Base-by-base conservation (phyloP, 352 stramenopile genomes). In the Phytophthora fragariae region DNA sequence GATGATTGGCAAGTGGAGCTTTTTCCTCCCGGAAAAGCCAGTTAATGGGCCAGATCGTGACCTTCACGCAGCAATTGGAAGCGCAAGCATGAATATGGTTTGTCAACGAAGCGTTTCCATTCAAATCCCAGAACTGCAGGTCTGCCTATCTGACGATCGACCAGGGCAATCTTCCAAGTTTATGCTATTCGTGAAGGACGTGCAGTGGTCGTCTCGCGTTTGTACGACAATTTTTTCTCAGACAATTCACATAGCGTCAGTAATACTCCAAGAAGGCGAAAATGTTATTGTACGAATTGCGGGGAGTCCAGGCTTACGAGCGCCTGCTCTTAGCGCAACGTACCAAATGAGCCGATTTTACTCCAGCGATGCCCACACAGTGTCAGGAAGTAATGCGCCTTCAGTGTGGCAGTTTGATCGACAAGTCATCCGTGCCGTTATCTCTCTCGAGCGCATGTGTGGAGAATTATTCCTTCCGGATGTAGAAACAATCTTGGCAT, bases 1-100 rank as follows among this genome's bases (percentile, higher is more conserved):
- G 89, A 50, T 88, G 10, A 49, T 91, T 55, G 89, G 89, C 8
- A 95, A 95, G 54, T 95, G 89, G 89, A 82, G 77, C 2, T 95
- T 91, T 46, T 93, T 94, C 62, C 52, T 93, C 24, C 87, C 85
- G 4, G 73, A 90, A 15, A 78, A 71, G 3, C 9, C 70, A 21
- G 50, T 14, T 7, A 70, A 74, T 14, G 59, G 57, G 19, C 54
- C 62, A 12, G 57, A 79, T 65, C 73, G 68, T 33, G 63, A 85
- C 69, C 57, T 84, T 12, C 61, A 85, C 54, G 41, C 77, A 55
- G 59, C 69, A 33, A 65, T 66, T 39, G 72, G 68, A 8, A 77
- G 65, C 53, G 8, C 49, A 11, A 63, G 46, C 5, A 61, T 80
- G 24, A 80, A 75, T 68, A 52, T 75, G 35, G 46, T 81, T 8